These are phyloP conservation scores for Komagataea norvegica DNA, from an alignment of 1,139 yeast species.

Conservation along the genomic window DNA sequence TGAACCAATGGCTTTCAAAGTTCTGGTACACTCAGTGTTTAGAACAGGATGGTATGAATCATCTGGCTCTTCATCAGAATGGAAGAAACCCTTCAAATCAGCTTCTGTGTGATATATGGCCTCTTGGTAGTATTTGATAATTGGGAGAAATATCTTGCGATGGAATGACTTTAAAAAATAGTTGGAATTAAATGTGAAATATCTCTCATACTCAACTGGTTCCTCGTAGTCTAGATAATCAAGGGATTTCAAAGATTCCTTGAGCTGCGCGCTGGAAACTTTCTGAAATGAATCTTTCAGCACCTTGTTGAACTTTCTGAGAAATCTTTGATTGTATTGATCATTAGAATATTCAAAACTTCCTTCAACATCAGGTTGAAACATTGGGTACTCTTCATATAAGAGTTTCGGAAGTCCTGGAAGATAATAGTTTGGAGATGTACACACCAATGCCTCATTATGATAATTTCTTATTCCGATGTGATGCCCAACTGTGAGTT, in stretches of 20 bases:
- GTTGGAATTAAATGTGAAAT: conserved; percentile 16
- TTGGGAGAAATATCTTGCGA: conserved; percentile 12
- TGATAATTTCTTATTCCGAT: conserved; percentile 16
- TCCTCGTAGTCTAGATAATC: conserved; percentile 14
- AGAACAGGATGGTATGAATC: conserved; percentile 16
- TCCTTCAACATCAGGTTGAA: conserved; percentile 17
- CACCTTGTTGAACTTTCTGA: conserved; percentile 9
- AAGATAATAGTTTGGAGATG: conserved; percentile 17
- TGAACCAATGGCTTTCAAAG: conserved; percentile 24
- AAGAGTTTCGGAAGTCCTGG: conserved; percentile 22
- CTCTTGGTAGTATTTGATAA: conserved; percentile 13
- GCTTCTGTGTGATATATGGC: conserved; percentile 10
- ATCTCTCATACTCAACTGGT: conserved; percentile 18
- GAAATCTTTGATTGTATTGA: conserved; percentile 11
- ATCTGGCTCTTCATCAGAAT: conserved; percentile 12
- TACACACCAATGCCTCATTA: conserved; percentile 12
- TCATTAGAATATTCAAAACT: conserved; percentile 18
- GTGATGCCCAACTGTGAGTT: conserved; percentile 17
- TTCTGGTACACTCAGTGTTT: conserved; percentile 10
- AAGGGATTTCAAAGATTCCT: neutral
- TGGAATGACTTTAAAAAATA: conserved; percentile 19
- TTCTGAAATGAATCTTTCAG: conserved; percentile 9
- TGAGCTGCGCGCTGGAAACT: neutral
- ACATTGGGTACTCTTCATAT: conserved; percentile 24
- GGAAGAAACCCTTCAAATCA: conserved; percentile 13